These are phyloP conservation scores for Myxozyma kluyveri DNA, from an alignment of 805 yeast species.

Conservation along the genomic window DNA sequence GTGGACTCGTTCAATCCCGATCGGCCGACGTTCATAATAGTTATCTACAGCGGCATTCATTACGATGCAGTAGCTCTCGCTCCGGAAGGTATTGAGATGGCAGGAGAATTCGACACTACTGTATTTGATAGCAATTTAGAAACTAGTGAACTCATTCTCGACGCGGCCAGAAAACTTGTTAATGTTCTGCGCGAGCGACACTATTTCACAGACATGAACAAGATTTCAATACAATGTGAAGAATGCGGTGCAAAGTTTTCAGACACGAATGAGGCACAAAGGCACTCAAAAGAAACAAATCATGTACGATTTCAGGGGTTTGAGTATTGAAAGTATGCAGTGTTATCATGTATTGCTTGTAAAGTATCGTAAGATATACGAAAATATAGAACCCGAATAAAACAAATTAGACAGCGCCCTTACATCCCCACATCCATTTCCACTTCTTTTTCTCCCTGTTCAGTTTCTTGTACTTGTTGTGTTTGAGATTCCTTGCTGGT, in stretches of 20 bases:
- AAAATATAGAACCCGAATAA: neutral
- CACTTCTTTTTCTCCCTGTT: too few species aligned
- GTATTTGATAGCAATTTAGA: constrained; percentile 43
- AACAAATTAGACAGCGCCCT: neutral
- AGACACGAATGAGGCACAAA: constrained; percentile 64
- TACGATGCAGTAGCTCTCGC: constrained; percentile 60
- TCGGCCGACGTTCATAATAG: constrained; percentile 46
- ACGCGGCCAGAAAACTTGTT: constrained; percentile 45
- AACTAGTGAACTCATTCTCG: constrained; percentile 40
- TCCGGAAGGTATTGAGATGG: constrained; percentile 33
- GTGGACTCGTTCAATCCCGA: constrained; percentile 54
- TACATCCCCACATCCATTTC: constrained; percentile 6
- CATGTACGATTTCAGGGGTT: constrained; percentile 61
- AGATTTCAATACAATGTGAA: constrained; percentile 56
- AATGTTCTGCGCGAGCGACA: constrained; percentile 49
- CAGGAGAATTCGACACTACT: constrained; percentile 41
- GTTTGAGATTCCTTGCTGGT: neutral
- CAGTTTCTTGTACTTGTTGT: too few species aligned
- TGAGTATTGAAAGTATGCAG: neutral
- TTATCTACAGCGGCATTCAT: constrained; percentile 69
- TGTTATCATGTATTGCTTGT: neutral
- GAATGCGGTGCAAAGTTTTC: constrained; percentile 50
- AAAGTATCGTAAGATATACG: neutral
- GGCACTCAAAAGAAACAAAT: constrained; percentile 61
- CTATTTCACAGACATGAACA: constrained; percentile 63